Evolutionary conservation across 768 basidiomycete species (phyloP), one percentile per base, ranked within the genome.

Genomic region (Sistotremastrum suecicum): DNA sequence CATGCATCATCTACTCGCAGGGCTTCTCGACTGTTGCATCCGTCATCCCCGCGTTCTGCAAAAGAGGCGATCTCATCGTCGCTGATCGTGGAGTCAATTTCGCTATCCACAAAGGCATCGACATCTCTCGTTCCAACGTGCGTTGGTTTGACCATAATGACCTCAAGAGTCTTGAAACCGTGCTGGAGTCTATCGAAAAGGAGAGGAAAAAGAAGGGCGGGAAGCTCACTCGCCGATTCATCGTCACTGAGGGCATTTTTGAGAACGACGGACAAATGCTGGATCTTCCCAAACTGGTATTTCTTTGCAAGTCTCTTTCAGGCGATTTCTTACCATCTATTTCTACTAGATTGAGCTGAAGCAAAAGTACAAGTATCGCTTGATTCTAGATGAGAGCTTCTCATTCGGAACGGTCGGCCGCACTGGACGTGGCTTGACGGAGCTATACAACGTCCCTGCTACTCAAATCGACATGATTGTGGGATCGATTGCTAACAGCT

Each of bases 141-240:
- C 76, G 87, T 45, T 99, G 89, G 89, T 99, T 77, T 59, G 92
- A 97, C 53, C 95, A 98, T 59, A 95, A 94, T 53, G 91, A 97
- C 58, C 70, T 91, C 60, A 78, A 80, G 55, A 87, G 83, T 52
- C 72, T 99, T 33, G 94, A 97, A 63, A 80, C 88, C 11, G 84
- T 91, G 5, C 68, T 99, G 45, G 69, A 86, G 50, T 68, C 69
- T 47, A 72, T 94, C 3, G 87, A 86, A 54, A 92, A 87, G 68
- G 94, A 98, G 54, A 69, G 83, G 50, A 82, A 82, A 64, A 87
- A 89, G 65, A 80, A 85, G 45, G 75, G 77, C 40, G 70, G 70
- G 1, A 85, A 84, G 1, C 66, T 97, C 55, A 95, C 90, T 1
- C 72, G 92, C 48, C 72, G 87, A 31, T 99, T 98, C 60, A 98